Evolutionary conservation across 352 stramenopile species (phyloP).

Genomic region (Phytopythium mirpurense): DNA sequence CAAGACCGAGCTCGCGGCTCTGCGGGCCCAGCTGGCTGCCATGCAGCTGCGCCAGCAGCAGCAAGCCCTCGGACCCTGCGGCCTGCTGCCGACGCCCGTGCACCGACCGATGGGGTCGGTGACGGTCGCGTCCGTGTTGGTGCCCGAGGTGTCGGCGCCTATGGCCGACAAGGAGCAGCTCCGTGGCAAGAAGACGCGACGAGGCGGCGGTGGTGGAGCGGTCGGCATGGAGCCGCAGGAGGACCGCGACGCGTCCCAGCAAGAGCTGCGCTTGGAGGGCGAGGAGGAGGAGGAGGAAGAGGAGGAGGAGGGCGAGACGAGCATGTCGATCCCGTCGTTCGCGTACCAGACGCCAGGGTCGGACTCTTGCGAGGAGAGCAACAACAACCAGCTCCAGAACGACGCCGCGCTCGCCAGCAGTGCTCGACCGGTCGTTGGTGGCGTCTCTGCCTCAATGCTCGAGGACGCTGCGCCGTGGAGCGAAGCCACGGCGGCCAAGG

Average conservation of each 20-base stretch:
- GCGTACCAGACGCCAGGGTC: conserved; percentile 6
- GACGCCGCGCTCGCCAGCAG: not conserved
- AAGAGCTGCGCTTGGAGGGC: not conserved
- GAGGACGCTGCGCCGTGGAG: not conserved
- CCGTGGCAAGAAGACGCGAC: not conserved
- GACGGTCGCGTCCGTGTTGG: conserved; percentile 1
- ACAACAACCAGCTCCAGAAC: conserved; percentile 6
- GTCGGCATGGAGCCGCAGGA: not conserved
- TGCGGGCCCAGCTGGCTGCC: conserved; percentile 49
- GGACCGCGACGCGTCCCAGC: not conserved
- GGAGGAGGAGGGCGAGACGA: conserved; percentile 4
- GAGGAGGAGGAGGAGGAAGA: not conserved
- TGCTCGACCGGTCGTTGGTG: not conserved
- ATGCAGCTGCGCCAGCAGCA: conserved; percentile 24
- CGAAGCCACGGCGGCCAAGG: not conserved
- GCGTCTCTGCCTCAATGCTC: not conserved
- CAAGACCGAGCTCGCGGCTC: conserved; percentile 50
- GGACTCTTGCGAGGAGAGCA: conserved; percentile 8
- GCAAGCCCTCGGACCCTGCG: not conserved
- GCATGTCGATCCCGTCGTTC: conserved; percentile 9
- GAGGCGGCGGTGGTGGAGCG: not conserved
- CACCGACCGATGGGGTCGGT: not conserved
- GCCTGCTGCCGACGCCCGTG: not conserved
- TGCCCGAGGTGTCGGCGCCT: not conserved
- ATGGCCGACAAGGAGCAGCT: not conserved